Evolutionary conservation across 805 yeast genomes (phyloP), one percentile per base, ranked within the genome.

Genomic region (Vanderwaltozyma verrucispora): DNA sequence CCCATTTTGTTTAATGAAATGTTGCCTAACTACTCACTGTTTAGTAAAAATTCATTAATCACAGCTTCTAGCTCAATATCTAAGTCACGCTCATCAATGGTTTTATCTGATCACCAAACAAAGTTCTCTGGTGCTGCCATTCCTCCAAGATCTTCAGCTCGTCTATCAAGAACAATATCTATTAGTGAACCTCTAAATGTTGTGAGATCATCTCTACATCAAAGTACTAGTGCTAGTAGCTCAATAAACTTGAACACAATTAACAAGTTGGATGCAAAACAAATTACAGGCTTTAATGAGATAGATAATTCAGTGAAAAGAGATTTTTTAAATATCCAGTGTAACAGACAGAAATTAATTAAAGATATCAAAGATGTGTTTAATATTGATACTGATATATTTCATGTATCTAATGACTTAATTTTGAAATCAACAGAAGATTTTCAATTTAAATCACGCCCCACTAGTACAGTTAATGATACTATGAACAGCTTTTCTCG

Each of bases 1-100:
- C 81, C 89, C 2, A 64, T 80, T 11, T 46, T 81, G 35, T 81
- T 80, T 52, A 77, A 81, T 3, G 78, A 74, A 32, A 44, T 69
- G 13, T 53, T 72, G 13, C 74, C 80, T 12, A 61, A 63, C 19
- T 80, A 75, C 53, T 68, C 73, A 35, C 62, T 81, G 14, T 78
- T 78, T 46, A 71, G 76, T 35, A 67, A 68, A 49, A 47, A 61
- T 18, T 66, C 72, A 1, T 52, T 79, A 39, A 54, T 78, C 32
- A 75, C 78, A 25, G 76, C 81, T 13, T 64, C 75, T 31, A 75
- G 77, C 6, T 6, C 30, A 10, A 13, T 26, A n/a, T 17, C 36
- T 13, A 31, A n/a, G 33, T 36, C 23, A 28, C 35, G 3, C 11
- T 28, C 30, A 23, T 17, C 40, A 20, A 43, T 24, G n/a, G 11